Evolutionary conservation across 2,329 filamentous ascomycete species (phyloP).

Genomic region (Fusarium sp.): DNA sequence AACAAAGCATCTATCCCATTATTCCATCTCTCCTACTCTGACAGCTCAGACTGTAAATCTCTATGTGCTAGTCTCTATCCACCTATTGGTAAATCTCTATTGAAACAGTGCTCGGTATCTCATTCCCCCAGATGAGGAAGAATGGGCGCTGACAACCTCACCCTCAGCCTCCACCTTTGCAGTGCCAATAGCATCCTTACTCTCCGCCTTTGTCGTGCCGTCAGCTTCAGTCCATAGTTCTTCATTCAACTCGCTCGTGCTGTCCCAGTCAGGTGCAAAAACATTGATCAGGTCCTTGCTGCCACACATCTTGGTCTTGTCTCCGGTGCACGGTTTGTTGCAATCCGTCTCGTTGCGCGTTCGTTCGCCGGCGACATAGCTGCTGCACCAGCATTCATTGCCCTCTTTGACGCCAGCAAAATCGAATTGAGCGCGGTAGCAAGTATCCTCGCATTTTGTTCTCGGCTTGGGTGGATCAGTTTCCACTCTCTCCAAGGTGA

Average conservation of each 20-base stretch:
- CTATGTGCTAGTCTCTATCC: too few relatives aligned
- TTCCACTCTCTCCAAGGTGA: neutral
- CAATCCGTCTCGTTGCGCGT: neutral
- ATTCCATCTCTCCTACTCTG: too few relatives aligned
- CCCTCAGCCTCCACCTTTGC: neutral
- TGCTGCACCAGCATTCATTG: neutral
- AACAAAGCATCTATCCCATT: too few relatives aligned
- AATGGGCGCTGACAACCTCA: rapidly evolving
- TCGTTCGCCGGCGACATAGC: neutral
- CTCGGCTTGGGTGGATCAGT: neutral
- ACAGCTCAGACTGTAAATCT: too few relatives aligned
- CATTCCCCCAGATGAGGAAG: neutral
- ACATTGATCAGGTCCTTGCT: neutral
- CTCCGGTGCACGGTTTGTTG: neutral
- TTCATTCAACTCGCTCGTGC: neutral
- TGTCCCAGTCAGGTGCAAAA: neutral
- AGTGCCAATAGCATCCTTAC: neutral
- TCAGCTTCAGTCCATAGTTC: neutral
- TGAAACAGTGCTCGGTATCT: neutral
- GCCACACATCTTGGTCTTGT: neutral
- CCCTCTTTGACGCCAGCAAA: neutral
- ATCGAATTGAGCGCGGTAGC: neutral
- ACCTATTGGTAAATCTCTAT: neutral
- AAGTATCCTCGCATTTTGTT: neutral
- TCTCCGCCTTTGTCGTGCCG: neutral